Percentiles rank a stretch among this genome's conserved stretches.
Evolutionary conservation across 202 grass and related monocot genomes (phyloP).

Genomic region (Cymbopogon flexuosus): DNA sequence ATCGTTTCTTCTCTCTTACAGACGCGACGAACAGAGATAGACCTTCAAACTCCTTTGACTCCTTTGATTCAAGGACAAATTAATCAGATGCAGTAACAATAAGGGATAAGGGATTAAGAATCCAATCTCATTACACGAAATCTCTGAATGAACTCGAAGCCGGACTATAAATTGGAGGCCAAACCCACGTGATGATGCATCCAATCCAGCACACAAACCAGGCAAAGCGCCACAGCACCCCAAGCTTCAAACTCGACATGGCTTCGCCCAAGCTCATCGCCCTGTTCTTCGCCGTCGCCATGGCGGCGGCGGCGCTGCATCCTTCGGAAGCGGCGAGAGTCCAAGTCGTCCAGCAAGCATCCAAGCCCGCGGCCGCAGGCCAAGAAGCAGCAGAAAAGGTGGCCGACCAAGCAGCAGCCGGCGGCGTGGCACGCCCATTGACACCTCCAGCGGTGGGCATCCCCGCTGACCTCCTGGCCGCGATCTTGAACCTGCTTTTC

Average conservation of each 20-base stretch:
- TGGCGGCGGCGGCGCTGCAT: neutral
- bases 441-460: neutral
- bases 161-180: neutral
- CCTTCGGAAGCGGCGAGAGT: neutral
- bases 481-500: neutral
- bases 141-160: neutral
- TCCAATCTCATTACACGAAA: neutral
- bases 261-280: neutral
- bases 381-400: neutral
- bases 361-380: neutral
- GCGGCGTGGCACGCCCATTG: neutral
- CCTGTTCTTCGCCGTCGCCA: conserved; percentile 2
- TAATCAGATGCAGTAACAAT: neutral
- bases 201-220: neutral
- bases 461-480: neutral
- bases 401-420: neutral
- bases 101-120: neutral
- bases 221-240: neutral
- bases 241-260: neutral
- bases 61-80: neutral
- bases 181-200: neutral
- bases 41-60: neutral
- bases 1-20: neutral
- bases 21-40: neutral
- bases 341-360: neutral